Evolutionary conservation across 2,329 filamentous ascomycete species (phyloP), one percentile per base, ranked within the genome.

Genomic region (Epichloe festucae): DNA sequence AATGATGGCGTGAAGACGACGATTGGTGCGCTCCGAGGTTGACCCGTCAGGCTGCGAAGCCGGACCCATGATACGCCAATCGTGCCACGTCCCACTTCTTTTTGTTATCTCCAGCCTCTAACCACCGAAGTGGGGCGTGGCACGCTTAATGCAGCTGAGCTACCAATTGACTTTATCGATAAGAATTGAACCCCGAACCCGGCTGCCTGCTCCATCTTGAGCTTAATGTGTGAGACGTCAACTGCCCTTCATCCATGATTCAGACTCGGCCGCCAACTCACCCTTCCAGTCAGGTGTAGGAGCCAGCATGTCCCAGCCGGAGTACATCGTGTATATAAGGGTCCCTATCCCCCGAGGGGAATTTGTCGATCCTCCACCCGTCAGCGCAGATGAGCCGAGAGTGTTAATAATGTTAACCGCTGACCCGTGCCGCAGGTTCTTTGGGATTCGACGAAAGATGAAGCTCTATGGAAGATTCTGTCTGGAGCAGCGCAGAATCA

Each of bases 321-420:
- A 67, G 38, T 83, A 80, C 65, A 95, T 87, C 14, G 83, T 95
- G 54, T 87, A 95, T 62, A 80, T 98, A 56, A 79, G 90, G 56
- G 78, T 97, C n/a, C 93, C 93, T 23, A 94, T 95, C 62, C 80
- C 38, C 38, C 80, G 93, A 52, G 85, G 86, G 41, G 82, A 87
- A 61, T 98, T 98, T 70, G 79, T 90, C 55, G 91, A 98, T 68
- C 93, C 93, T 52, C 86, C 88, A 46, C 83, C 85, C 57, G 90
- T 90, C 76, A 65, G 78, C 50, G n/a, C 15, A 19, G n/a, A 40
- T 43, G 38, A 42, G 19, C 38, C 23, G 19, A 21, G 34, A 39
- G 34, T 11, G 7, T 15, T n/a, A 21, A 10, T 34, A 15, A 15
- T 23, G 19, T n/a, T 11, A 3, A 21, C 46, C 11, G 36, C 53